These are phyloP conservation scores for Oenanthe sinensis DNA, from an alignment of 129 eudicot species.

Conservation along the genomic window DNA sequence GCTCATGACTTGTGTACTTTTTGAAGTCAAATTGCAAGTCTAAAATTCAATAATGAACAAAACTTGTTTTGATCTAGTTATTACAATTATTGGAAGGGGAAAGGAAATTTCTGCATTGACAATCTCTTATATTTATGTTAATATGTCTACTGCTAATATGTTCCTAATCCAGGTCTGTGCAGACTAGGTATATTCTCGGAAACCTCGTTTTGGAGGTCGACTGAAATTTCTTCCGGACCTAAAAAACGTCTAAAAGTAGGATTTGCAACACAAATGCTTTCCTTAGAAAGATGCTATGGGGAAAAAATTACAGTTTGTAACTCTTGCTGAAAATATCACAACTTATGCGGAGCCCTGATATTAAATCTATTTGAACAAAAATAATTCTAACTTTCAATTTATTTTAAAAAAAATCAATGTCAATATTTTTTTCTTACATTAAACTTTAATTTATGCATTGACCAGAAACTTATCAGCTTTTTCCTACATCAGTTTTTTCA, in stretches of 20 bases:
- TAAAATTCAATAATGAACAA: background rate
- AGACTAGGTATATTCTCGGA: background rate
- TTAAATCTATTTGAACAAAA: background rate
- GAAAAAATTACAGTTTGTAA: too few relatives aligned
- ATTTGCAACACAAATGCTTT: background rate
- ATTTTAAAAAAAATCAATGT: too few relatives aligned
- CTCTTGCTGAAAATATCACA: background rate
- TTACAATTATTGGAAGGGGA: background rate
- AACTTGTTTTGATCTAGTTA: background rate
- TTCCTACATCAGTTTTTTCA: too few relatives aligned
- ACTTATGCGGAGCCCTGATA: too few relatives aligned
- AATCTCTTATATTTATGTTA: too few relatives aligned
- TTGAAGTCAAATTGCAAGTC: background rate
- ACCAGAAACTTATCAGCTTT: background rate
- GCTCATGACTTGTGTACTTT: background rate
- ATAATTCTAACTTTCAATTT: too few relatives aligned
- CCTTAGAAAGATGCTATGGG: background rate
- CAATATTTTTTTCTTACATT: background rate
- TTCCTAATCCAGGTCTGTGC: too few relatives aligned
- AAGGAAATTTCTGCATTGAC: background rate
- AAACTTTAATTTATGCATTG: too few relatives aligned
- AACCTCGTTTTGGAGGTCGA: background rate
- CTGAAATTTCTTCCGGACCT: background rate
- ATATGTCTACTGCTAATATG: too few relatives aligned
- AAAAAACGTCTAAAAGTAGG: background rate